Percentiles rank a stretch among this genome's conserved stretches.
phyloP scores from a whole-genome alignment of 257 asterid genomes.

The Scutellaria baicalensis region DNA sequence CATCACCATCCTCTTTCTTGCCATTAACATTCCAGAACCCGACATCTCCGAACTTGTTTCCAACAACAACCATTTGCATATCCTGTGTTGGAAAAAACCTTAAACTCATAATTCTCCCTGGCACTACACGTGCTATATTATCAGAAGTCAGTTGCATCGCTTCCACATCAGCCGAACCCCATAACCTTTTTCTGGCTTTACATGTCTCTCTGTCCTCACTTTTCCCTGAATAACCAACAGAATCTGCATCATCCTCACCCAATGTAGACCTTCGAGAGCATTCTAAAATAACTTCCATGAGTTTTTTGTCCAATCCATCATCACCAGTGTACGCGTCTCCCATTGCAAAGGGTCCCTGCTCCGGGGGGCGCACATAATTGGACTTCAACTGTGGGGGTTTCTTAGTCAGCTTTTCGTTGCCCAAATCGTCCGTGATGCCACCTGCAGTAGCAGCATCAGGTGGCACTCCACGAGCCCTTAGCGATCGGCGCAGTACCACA shows the following conservation, averaged over 20 bases:
- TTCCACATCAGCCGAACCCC: constrained; percentile 43
- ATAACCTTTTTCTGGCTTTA: constrained; percentile 14
- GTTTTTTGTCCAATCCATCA: constrained; percentile 31
- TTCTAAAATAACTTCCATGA: constrained; percentile 28
- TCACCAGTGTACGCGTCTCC: constrained; percentile 44
- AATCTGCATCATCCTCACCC: constrained; percentile 16
- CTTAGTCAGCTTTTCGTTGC: constrained; percentile 14
- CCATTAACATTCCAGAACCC: constrained; percentile 81
- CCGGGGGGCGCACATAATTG: constrained; percentile 5
- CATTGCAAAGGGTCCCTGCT: constrained; percentile 51
- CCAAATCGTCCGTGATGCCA: constrained; percentile 46
- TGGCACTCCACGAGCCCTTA: constrained; percentile 76
- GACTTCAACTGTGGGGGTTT: constrained; percentile 4
- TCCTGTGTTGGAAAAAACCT: constrained; percentile 57
- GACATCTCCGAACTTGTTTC: constrained; percentile 70
- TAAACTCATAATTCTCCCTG: constrained; percentile 61
- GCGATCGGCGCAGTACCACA: constrained; percentile 73
- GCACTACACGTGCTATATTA: constrained; percentile 67
- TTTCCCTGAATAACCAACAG: constrained; percentile 7
- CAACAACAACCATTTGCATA: constrained; percentile 62
- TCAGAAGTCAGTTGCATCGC: constrained; percentile 50
- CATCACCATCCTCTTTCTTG: constrained; percentile 49
- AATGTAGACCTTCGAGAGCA: constrained; percentile 14
- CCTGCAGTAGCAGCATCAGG: constrained; percentile 62
- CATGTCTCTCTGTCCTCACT: background rate